These are phyloP conservation scores for Amphibolis antarctica DNA, from an alignment of 106 monocot genomes.

Conservation along the genomic window DNA sequence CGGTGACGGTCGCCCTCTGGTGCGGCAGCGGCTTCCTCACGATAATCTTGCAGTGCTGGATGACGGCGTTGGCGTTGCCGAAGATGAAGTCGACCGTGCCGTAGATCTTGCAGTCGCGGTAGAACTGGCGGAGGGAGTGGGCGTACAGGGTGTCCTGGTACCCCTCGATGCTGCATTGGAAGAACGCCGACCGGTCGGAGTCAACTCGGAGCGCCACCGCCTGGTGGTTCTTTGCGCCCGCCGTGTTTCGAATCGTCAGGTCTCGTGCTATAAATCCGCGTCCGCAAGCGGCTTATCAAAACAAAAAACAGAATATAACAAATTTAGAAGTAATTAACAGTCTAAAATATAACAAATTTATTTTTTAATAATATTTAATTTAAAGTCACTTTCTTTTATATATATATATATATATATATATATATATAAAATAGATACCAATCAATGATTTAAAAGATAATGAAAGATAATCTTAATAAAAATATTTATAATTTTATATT, in stretches of 20 bases:
- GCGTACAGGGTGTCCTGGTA: constrained; percentile 92
- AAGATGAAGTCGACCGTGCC: constrained; percentile 95
- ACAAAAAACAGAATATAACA: no score
- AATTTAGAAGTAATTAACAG: no score
- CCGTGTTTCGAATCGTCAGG: constrained; percentile 70
- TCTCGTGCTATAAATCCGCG: constrained; percentile 76
- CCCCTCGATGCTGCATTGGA: constrained; percentile 82
- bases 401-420: no score
- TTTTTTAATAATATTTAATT: no score
- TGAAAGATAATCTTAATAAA: no score
- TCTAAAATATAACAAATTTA: no score
- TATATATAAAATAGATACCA: no score
- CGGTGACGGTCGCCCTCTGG: constrained; percentile 66
- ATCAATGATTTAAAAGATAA: no score
- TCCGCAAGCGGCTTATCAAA: constrained; percentile 53
- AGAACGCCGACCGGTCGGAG: constrained; percentile 75
- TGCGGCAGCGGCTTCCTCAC: constrained; percentile 32
- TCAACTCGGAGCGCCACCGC: constrained; percentile 82
- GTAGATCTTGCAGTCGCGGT: constrained; percentile 71
- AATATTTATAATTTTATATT: no score
- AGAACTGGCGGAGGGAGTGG: constrained; percentile 88
- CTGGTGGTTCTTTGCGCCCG: constrained; percentile 52
- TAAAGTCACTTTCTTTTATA: no score
- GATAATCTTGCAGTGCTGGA: constrained; percentile 68
- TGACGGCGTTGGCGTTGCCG: constrained; percentile 61